Evolutionary conservation across 192 early-diverging fungal species (phyloP).

Genomic region (Linnemannia elongata): DNA sequence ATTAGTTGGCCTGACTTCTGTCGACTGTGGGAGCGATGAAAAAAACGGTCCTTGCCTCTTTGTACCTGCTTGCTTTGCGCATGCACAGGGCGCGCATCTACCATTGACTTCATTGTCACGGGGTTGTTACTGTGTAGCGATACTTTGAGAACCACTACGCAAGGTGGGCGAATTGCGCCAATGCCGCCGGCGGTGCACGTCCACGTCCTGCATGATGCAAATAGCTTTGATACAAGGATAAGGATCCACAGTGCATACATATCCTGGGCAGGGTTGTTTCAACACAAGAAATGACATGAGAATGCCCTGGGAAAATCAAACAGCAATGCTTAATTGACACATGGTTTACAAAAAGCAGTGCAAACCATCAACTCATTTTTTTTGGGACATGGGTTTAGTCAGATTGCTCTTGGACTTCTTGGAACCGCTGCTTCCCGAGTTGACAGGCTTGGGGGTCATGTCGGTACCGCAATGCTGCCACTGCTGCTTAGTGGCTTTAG

Average conservation of each 20-base stretch:
- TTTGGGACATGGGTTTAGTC: background rate
- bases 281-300: background rate
- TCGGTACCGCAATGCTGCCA: conserved; percentile 9
- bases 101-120: background rate
- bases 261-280: too few relatives aligned
- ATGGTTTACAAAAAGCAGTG: background rate
- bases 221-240: background rate
- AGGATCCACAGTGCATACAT: background rate
- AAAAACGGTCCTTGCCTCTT: background rate
- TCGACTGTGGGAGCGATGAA: background rate
- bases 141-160: too few relatives aligned
- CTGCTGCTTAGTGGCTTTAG: conserved; percentile 8
- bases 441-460: conserved; percentile 20
- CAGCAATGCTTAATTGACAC: background rate
- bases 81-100: background rate
- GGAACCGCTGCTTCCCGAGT: conserved; percentile 14
- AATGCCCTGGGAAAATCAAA: background rate
- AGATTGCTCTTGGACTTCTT: conserved; percentile 34
- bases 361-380: background rate
- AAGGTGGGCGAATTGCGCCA: background rate
- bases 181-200: background rate
- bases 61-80: background rate
- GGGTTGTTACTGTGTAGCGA: background rate
- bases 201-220: background rate
- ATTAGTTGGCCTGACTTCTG: background rate